Evolutionary conservation across 768 basidiomycete species (phyloP).

Genomic region (Kwoniella shandongensis): DNA sequence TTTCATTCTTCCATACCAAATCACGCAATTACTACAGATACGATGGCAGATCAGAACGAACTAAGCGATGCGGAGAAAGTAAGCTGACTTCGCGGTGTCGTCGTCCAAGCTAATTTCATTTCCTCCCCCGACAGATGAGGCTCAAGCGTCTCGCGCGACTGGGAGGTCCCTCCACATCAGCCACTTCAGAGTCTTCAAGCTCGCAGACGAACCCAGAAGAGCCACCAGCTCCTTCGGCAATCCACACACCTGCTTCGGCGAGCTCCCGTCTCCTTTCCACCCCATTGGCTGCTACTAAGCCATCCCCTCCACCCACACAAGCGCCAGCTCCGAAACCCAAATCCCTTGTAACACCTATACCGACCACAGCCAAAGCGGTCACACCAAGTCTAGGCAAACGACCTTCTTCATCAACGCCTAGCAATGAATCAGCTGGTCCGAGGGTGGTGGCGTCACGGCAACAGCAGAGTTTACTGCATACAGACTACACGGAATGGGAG

Average conservation of each 20-base stretch:
- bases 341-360: conserved; percentile 12
- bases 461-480: conserved; percentile 55
- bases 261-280: conserved; percentile 28
- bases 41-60: conserved; percentile 25
- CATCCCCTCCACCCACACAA: conserved; percentile 6
- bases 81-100: not conserved
- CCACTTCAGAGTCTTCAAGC: conserved; percentile 37
- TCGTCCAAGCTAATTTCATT: not conserved
- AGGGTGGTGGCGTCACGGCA: conserved; percentile 59
- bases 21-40: not conserved
- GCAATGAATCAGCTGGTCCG: conserved; percentile 52
- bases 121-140: conserved; percentile 68
- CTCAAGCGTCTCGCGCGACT: conserved; percentile 87
- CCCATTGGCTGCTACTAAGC: conserved; percentile 2
- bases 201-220: conserved; percentile 32
- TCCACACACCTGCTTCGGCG: conserved; percentile 16
- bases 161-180: conserved; percentile 55
- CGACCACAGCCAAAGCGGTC: conserved; percentile 6
- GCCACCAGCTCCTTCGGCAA: conserved; percentile 11
- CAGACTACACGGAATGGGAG: conserved; percentile 68
- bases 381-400: conserved; percentile 20
- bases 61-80: conserved; percentile 47
- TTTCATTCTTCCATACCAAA: not conserved
- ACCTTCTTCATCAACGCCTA: conserved; percentile 27
- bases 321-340: conserved; percentile 9